Evolutionary conservation across 257 asterid genomes (phyloP).

Genomic region (Nicotiana noctiflora): DNA sequence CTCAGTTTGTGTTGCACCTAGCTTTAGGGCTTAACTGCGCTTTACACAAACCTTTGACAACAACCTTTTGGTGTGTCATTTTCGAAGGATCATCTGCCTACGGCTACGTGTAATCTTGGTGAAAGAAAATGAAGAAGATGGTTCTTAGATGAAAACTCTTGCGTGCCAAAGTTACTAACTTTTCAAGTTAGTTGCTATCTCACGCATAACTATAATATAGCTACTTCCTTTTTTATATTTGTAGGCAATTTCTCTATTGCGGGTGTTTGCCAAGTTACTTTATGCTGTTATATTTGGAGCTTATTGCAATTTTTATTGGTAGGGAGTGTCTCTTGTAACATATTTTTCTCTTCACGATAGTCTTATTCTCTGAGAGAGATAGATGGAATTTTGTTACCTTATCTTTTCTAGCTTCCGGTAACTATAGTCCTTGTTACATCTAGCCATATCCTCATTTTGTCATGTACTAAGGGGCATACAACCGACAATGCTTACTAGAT

Average conservation of each 20-base stretch:
- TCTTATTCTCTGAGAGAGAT: neutral
- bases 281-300: neutral
- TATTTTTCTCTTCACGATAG: neutral
- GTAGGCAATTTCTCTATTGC: neutral
- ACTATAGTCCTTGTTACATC: neutral
- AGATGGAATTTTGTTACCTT: neutral
- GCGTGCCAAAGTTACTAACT: neutral
- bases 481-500: neutral
- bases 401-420: neutral
- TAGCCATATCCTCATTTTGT: neutral
- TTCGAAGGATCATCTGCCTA: neutral
- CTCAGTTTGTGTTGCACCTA: neutral
- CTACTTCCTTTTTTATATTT: neutral
- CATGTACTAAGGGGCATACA: neutral
- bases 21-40: neutral
- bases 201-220: neutral
- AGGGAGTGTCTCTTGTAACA: neutral
- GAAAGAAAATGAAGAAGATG: neutral
- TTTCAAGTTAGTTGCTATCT: neutral
- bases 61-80: neutral
- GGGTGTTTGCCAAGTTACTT: neutral
- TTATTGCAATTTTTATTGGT: neutral
- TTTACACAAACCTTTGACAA: neutral
- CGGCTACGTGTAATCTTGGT: neutral
- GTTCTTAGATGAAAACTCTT: neutral